phyloP scores from a whole-genome alignment of 257 asterid genomes.

The Henckelia pumila region DNA sequence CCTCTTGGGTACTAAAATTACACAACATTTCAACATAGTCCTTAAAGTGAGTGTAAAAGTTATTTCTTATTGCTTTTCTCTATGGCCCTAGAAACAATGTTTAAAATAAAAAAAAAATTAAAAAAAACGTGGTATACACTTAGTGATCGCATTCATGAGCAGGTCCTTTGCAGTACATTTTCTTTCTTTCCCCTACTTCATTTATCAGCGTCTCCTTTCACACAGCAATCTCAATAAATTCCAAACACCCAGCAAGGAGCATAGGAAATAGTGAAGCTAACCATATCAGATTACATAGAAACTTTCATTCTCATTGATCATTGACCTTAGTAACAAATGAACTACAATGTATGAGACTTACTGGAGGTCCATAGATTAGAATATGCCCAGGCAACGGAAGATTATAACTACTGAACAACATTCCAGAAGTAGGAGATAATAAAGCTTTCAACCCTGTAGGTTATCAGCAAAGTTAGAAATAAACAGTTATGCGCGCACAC shows the following conservation, averaged over 20 bases:
- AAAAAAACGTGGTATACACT: neutral
- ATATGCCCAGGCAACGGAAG: slow-evolving; percentile 93
- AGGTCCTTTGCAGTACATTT: neutral
- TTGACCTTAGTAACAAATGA: slow-evolving; percentile 22
- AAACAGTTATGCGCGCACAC: neutral
- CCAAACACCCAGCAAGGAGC: neutral
- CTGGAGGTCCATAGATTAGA: slow-evolving; percentile 85
- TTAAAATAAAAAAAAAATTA: neutral
- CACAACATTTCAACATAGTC: neutral
- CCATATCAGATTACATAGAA: neutral
- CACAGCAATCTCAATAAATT: slow-evolving; percentile 7
- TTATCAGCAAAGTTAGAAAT: slow-evolving; percentile 23
- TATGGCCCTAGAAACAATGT: slow-evolving; percentile 3
- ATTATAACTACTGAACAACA: slow-evolving; percentile 50
- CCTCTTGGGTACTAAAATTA: slow-evolving; percentile 1
- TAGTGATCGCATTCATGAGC: slow-evolving; percentile 1
- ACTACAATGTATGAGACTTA: slow-evolving; percentile 38
- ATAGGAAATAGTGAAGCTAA: neutral
- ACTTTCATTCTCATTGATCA: slow-evolving; percentile 20
- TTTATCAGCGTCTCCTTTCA: neutral
- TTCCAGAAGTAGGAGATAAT: slow-evolving; percentile 62
- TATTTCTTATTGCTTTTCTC: neutral
- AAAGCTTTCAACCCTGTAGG: slow-evolving; percentile 67
- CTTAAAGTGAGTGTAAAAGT: neutral
- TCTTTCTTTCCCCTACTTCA: neutral